phyloP scores from a whole-genome alignment of 495 filamentous ascomycete genomes.

The Podospora bellae-mahoneyi region DNA sequence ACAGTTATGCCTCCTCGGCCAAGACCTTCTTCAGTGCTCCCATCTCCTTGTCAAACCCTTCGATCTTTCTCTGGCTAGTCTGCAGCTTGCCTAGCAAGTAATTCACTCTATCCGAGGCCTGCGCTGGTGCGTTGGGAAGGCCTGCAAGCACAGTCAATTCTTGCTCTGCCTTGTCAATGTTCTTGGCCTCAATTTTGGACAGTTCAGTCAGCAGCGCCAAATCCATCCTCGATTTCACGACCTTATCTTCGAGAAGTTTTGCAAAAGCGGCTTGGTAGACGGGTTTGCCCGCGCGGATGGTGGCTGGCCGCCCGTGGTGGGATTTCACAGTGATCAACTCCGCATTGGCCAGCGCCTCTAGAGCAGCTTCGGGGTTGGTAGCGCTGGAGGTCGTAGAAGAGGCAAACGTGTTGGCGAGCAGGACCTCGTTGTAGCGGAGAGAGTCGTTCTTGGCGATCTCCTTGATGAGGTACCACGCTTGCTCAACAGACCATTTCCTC shows the following conservation, averaged over 20 bases:
- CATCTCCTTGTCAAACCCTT: conserved; percentile 70
- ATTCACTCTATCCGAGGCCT: conserved; percentile 57
- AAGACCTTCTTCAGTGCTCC: conserved; percentile 63
- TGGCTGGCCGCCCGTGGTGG: conserved; percentile 67
- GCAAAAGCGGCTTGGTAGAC: conserved; percentile 84
- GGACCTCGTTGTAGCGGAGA: conserved; percentile 77
- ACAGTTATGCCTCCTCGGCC: conserved; percentile 17
- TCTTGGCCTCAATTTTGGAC: conserved; percentile 66
- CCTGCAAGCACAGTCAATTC: conserved; percentile 66
- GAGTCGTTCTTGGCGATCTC: conserved; percentile 57
- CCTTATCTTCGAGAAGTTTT: conserved; percentile 64
- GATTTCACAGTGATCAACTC: conserved; percentile 82
- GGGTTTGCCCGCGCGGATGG: conserved; percentile 76
- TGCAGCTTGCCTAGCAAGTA: conserved; percentile 73
- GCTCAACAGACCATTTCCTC: conserved; percentile 69
- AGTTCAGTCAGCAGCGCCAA: conserved; percentile 63
- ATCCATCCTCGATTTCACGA: conserved; percentile 71
- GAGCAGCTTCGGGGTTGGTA: conserved; percentile 59
- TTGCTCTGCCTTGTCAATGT: conserved; percentile 72
- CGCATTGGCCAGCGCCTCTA: conserved; percentile 78
- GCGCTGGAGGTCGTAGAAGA: conserved; percentile 42
- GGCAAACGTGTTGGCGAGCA: conserved; percentile 71
- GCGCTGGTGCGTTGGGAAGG: conserved; percentile 59
- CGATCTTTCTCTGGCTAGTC: conserved; percentile 70
- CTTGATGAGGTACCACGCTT: conserved; percentile 88